A percentile compares a stretch with the other conserved stretches of the same genome.
Conservation (phyloP, 2,329 filamentous ascomycete genomes). For the Pseudogymnoascus sp. region DNA sequence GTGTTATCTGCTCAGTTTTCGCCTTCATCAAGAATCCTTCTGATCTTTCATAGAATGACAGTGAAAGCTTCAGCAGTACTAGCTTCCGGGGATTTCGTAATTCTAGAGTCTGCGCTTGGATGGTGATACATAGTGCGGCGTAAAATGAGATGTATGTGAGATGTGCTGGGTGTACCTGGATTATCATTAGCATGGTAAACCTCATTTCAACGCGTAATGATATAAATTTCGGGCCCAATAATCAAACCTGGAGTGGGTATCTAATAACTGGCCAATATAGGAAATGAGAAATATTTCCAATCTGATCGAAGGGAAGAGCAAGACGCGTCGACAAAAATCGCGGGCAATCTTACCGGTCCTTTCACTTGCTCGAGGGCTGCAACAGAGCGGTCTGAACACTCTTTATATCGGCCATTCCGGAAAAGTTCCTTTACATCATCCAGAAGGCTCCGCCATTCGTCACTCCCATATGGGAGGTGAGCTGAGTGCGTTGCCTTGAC, state of each 20-base stretch:
- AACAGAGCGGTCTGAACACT: slow-evolving; percentile 23
- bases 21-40: neutral
- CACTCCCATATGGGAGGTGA: slow-evolving; percentile 19
- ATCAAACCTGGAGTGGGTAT: neutral
- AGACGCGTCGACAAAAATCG: neutral
- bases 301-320: neutral
- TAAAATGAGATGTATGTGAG: slow-evolving; percentile 26
- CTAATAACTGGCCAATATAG: slow-evolving; percentile 13
- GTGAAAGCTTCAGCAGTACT: neutral
- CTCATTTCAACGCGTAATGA: neutral
- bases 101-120: slow-evolving; percentile 19
- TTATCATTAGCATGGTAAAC: neutral
- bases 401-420: slow-evolving; percentile 22
- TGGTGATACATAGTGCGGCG: slow-evolving; percentile 23
- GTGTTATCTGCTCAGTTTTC: neutral
- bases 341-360: slow-evolving; percentile 21
- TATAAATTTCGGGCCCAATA: neutral
- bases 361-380: slow-evolving; percentile 22
- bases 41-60: slow-evolving; percentile 2
- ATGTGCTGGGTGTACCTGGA: slow-evolving; percentile 22
- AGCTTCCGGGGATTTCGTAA: slow-evolving; percentile 1
- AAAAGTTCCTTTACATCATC: slow-evolving; percentile 25
- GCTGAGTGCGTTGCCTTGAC: neutral
- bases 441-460: slow-evolving; percentile 24
- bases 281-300: slow-evolving; percentile 8